Evolutionary conservation across 345 rosid species (phyloP).

Genomic region (Laguncularia racemosa): DNA sequence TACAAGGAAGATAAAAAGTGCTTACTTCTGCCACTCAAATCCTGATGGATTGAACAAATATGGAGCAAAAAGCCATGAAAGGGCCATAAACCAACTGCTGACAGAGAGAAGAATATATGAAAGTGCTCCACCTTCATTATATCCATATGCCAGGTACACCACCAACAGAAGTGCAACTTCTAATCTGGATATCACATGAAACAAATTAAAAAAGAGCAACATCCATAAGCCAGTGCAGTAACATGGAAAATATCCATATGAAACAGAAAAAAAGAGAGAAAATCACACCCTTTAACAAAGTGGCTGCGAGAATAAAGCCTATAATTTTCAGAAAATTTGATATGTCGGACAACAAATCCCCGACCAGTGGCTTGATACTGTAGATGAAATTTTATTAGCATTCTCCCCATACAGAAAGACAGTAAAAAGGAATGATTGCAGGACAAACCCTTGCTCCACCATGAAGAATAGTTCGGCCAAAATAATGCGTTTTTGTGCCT

Average conservation of each 20-base stretch:
- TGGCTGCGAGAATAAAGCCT: conserved; percentile 96
- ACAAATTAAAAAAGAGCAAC: conserved; percentile 1
- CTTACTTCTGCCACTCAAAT: conserved; percentile 98
- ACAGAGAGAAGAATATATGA: conserved; percentile 73
- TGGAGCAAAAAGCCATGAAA: conserved; percentile 96
- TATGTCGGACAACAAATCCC: conserved; percentile 94
- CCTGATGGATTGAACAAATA: conserved; percentile 96
- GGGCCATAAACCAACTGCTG: conserved; percentile 97
- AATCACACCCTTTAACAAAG: conserved; percentile 74
- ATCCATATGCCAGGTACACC: conserved; percentile 81
- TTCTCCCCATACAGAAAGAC: conserved; percentile 3
- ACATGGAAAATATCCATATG: neutral
- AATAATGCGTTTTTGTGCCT: conserved; percentile 93
- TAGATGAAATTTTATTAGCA: conserved; percentile 10
- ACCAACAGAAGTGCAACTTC: conserved; percentile 80
- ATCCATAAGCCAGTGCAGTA: conserved; percentile 1
- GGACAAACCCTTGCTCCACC: conserved; percentile 90
- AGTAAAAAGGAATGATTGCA: conserved; percentile 1
- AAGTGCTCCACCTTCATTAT: conserved; percentile 63
- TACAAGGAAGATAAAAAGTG: conserved; percentile 6
- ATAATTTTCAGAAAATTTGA: conserved; percentile 86
- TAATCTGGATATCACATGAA: conserved; percentile 39
- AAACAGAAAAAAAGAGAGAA: conserved; percentile 18
- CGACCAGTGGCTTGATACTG: conserved; percentile 98
- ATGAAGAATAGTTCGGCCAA: conserved; percentile 94